Evolutionary conservation across 495 filamentous ascomycete genomes (phyloP).

Genomic region (Lepraria neglecta): DNA sequence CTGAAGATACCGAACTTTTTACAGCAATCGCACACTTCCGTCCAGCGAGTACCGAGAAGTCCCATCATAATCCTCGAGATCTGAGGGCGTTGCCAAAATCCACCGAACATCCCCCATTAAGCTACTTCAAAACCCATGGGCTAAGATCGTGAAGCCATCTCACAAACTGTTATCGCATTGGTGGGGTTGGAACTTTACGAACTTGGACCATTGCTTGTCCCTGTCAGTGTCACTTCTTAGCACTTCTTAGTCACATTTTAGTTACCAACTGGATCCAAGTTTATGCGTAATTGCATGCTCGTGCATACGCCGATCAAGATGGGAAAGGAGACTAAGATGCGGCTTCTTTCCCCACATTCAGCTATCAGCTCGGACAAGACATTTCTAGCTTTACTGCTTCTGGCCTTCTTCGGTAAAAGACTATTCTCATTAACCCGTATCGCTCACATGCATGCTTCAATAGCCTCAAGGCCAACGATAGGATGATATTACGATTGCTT

Average conservation of each 20-base stretch:
- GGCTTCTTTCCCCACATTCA: slow-evolving; percentile 13
- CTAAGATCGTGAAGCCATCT: slow-evolving; percentile 8
- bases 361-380: slow-evolving; percentile 11
- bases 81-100: neutral
- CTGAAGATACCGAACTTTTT: neutral
- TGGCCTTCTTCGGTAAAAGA: neutral
- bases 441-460: neutral
- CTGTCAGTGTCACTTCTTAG: slow-evolving; percentile 3
- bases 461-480: neutral
- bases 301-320: slow-evolving; percentile 16
- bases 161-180: slow-evolving; percentile 12
- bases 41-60: neutral
- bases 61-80: neutral
- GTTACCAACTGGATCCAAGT: neutral
- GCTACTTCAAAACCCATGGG: neutral
- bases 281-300: slow-evolving; percentile 16
- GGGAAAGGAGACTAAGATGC: neutral
- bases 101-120: neutral
- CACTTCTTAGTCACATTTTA: neutral
- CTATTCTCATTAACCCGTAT: neutral
- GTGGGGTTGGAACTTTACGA: slow-evolving; percentile 14
- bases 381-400: neutral
- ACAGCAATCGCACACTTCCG: neutral
- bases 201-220: slow-evolving; percentile 7
- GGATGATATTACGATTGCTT: neutral